Evolutionary conservation across 1,284 basidiomycete species (phyloP).

Genomic region (Agaricales sp.): DNA sequence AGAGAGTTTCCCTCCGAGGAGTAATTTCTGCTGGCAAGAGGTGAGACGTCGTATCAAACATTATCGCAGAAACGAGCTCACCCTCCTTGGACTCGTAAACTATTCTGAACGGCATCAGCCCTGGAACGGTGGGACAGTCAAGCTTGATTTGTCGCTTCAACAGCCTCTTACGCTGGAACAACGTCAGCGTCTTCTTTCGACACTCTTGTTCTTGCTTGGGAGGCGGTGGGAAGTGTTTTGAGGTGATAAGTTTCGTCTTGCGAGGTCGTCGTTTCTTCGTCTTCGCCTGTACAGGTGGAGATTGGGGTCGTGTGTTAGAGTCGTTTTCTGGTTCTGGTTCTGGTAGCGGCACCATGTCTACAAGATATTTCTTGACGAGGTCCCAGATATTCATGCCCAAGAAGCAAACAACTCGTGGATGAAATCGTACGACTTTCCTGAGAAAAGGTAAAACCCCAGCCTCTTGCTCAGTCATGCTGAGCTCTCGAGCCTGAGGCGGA

Average conservation of each 20-base stretch:
- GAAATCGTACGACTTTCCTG: slow-evolving; percentile 39
- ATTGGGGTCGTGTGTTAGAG: background rate
- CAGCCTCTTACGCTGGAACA: background rate
- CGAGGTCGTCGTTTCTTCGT: no score
- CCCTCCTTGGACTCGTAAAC: background rate
- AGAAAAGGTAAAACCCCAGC: slow-evolving; percentile 40
- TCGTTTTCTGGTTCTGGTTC: no score
- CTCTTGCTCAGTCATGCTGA: slow-evolving; percentile 42
- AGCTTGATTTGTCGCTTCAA: background rate
- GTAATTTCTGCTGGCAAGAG: background rate
- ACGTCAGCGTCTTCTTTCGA: background rate
- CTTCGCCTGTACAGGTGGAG: background rate
- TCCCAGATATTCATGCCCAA: slow-evolving; percentile 66
- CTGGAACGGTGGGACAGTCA: background rate
- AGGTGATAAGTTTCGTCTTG: no score
- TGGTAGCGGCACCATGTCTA: slow-evolving; percentile 11
- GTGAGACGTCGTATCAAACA: no score
- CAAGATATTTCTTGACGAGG: slow-evolving; percentile 29
- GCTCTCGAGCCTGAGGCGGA: slow-evolving; percentile 40
- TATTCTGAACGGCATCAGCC: background rate
- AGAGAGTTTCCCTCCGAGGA: slow-evolving; percentile 36
- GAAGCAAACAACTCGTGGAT: slow-evolving; percentile 58
- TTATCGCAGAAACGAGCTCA: slow-evolving; percentile 6
- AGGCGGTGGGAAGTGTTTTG: background rate
- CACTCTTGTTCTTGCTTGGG: no score